Evolutionary conservation across 2,329 filamentous ascomycete genomes (phyloP).

Genomic region (Hypoxylon sp.): DNA sequence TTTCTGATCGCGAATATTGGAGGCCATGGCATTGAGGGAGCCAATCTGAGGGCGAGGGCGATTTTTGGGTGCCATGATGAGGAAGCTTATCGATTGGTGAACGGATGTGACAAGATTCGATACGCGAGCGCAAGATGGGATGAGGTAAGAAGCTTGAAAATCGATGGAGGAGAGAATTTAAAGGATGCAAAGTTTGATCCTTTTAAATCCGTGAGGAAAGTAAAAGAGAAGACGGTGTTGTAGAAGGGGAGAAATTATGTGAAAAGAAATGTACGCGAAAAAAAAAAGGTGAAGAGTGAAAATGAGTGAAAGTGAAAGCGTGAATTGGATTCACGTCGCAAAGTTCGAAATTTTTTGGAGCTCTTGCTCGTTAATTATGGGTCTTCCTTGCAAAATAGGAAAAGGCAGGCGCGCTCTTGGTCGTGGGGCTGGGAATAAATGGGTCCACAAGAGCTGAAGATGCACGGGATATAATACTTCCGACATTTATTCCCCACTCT

Average conservation of each 20-base stretch:
- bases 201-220: background rate
- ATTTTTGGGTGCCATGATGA: conserved; percentile 29
- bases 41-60: conserved; percentile 21
- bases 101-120: background rate
- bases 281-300: conserved; percentile 3
- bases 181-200: too few relatives aligned
- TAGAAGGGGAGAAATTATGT: background rate
- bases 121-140: conserved; percentile 1
- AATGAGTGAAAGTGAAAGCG: conserved; percentile 7
- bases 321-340: conserved; percentile 14
- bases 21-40: conserved; percentile 39
- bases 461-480: conserved; percentile 1
- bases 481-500: too few relatives aligned
- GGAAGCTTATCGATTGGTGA: background rate
- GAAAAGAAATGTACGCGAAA: background rate
- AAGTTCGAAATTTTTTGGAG: conserved; percentile 27
- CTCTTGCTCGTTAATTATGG: too few relatives aligned
- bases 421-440: conserved; percentile 18
- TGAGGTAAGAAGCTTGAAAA: background rate
- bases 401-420: conserved; percentile 1
- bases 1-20: conserved; percentile 40
- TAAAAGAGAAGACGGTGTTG: background rate
- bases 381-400: too few relatives aligned
- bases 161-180: too few relatives aligned
- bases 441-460: background rate